A percentile compares a stretch with the other conserved stretches of the same genome.
Evolutionary conservation across 768 basidiomycete species (phyloP).

Genomic region (Podaxis sp.): DNA sequence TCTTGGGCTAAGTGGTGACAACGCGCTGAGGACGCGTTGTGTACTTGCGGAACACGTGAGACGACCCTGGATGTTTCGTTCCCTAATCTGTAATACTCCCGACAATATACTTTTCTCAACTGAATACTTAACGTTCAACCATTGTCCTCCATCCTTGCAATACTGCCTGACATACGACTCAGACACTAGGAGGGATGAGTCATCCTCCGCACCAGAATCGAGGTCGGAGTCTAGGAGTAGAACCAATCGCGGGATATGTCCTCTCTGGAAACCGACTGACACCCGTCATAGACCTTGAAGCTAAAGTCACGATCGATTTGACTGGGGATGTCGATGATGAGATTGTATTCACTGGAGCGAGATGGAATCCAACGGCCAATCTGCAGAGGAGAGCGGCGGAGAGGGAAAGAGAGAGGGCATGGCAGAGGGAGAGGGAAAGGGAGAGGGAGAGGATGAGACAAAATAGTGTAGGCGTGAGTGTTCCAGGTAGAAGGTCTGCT

Average conservation of each 20-base stretch:
- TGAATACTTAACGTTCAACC: background rate
- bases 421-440: background rate
- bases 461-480: background rate
- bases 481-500: background rate
- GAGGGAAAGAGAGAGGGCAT: background rate
- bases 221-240: background rate
- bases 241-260: background rate
- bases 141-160: background rate
- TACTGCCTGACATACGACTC: background rate
- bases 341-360: background rate
- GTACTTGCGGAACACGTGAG: background rate
- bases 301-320: background rate
- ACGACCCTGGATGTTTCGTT: too few species aligned
- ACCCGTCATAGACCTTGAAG: background rate
- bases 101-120: too few species aligned
- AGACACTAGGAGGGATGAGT: background rate
- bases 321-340: conserved; percentile 1
- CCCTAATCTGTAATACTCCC: too few species aligned
- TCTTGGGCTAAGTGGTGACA: too few species aligned
- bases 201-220: background rate
- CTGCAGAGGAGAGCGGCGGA: background rate
- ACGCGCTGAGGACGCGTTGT: too few species aligned
- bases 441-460: background rate
- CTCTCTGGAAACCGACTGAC: background rate
- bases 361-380: background rate